Percentiles rank a stretch among this genome's conserved stretches.
These are phyloP conservation scores for Achaetomiella virescens DNA, from an alignment of 495 filamentous ascomycete genomes.

Conservation along the genomic window DNA sequence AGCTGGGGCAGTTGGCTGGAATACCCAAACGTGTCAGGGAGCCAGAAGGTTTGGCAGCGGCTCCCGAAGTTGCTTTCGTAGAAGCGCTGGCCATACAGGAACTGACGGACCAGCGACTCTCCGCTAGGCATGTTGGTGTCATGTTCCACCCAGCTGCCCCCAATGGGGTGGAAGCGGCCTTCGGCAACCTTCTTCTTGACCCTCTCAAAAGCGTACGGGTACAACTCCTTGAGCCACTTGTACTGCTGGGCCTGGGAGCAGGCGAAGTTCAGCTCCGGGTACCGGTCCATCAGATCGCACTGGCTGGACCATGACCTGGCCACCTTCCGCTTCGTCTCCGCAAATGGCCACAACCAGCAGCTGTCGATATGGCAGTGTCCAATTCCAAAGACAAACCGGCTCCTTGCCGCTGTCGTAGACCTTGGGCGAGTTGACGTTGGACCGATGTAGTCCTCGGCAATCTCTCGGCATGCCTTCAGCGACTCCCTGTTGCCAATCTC, in stretches of 20 bases:
- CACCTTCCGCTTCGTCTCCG: slow-evolving; percentile 97
- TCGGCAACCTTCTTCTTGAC: slow-evolving; percentile 87
- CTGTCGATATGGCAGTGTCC: slow-evolving; percentile 97
- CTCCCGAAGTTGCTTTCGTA: slow-evolving; percentile 91
- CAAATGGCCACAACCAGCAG: slow-evolving; percentile 98
- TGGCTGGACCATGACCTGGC: slow-evolving; percentile 95
- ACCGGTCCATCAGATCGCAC: slow-evolving; percentile 87
- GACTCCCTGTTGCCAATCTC: slow-evolving; percentile 71
- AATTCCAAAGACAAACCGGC: slow-evolving; percentile 75
- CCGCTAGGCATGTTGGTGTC: slow-evolving; percentile 96
- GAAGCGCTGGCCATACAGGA: slow-evolving; percentile 88
- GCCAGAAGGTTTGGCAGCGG: slow-evolving; percentile 87
- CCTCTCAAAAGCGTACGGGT: slow-evolving; percentile 79
- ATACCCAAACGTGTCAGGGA: slow-evolving; percentile 97
- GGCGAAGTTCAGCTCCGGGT: slow-evolving; percentile 88
- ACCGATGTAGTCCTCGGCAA: slow-evolving; percentile 79
- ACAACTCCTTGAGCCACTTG: slow-evolving; percentile 90
- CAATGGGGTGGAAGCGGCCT: slow-evolving; percentile 87
- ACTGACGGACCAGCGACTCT: slow-evolving; percentile 92
- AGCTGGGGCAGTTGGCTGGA: slow-evolving; percentile 90
- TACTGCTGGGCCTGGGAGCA: slow-evolving; percentile 94
- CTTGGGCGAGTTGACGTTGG: slow-evolving; percentile 70
- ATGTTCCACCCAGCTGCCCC: slow-evolving; percentile 97
- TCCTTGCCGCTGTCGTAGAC: slow-evolving; percentile 73
- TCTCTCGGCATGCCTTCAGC: slow-evolving; percentile 69